These are phyloP conservation scores for Neurospora hispaniola DNA, from an alignment of 495 filamentous ascomycete species.

Conservation along the genomic window DNA sequence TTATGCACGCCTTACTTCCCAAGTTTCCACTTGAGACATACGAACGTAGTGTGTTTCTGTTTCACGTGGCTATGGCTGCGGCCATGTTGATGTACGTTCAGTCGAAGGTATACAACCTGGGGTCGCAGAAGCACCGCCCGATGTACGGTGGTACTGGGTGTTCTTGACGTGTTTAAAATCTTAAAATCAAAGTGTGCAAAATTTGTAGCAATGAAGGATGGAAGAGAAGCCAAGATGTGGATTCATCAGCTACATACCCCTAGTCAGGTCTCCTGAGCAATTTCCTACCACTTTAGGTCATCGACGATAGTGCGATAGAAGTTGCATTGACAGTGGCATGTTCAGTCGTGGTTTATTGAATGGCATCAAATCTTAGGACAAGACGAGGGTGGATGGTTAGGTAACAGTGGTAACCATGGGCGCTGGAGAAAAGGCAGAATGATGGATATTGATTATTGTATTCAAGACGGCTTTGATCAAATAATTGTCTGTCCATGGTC, in stretches of 20 bases:
- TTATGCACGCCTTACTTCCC: background rate
- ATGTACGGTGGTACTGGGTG: background rate
- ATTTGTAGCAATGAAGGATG: background rate
- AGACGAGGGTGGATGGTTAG: background rate
- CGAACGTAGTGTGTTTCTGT: background rate
- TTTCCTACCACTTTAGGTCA: too few species aligned
- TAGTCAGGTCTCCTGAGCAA: too few species aligned
- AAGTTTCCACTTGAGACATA: background rate
- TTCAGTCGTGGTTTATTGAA: background rate
- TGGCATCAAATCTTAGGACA: background rate
- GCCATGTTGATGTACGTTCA: background rate
- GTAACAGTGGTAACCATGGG: background rate
- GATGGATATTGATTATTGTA: background rate
- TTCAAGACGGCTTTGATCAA: background rate
- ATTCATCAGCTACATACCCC: background rate
- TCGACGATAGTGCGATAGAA: background rate
- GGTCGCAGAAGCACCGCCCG: background rate
- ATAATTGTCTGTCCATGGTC: background rate
- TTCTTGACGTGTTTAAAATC: background rate
- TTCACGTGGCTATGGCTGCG: background rate
- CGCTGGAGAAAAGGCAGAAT: background rate
- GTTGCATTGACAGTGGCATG: background rate
- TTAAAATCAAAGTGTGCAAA: background rate
- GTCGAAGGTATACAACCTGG: background rate
- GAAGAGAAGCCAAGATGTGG: background rate